Conservation (phyloP, 495 filamentous ascomycete species). For the Penicillium ochrochloron region DNA sequence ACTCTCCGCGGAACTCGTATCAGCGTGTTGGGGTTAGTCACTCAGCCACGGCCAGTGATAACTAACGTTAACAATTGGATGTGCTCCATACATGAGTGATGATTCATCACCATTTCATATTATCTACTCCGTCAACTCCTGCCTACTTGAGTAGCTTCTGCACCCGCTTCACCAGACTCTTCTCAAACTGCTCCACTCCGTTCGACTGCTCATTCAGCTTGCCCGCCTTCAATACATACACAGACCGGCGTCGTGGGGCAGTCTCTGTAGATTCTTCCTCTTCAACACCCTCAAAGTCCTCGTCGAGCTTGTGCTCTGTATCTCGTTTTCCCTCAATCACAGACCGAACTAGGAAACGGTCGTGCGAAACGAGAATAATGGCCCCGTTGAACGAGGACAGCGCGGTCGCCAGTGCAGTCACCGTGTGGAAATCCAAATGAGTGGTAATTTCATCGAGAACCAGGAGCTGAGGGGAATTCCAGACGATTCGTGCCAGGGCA, state of each 20-base stretch:
- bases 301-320: constrained; percentile 45
- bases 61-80: background rate
- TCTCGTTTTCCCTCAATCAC: constrained; percentile 67
- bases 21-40: background rate
- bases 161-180: constrained; percentile 62
- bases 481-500: constrained; percentile 70
- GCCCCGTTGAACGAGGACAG: constrained; percentile 71
- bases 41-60: background rate
- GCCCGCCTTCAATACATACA: constrained; percentile 64
- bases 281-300: constrained; percentile 55
- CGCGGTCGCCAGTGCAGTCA: constrained; percentile 67
- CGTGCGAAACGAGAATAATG: constrained; percentile 74
- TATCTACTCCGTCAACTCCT: background rate
- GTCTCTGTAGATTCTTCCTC: constrained; percentile 52
- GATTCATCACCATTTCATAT: background rate
- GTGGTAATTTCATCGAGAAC: constrained; percentile 85
- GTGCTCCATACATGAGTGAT: background rate
- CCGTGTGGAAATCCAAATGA: constrained; percentile 81
- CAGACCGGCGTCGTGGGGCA: constrained; percentile 54
- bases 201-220: constrained; percentile 57
- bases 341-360: constrained; percentile 72
- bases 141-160: constrained; percentile 41
- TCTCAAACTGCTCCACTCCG: constrained; percentile 69
- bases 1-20: background rate
- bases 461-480: constrained; percentile 70